Percentiles rank a stretch among this genome's conserved stretches.
phyloP scores from a whole-genome alignment of 306 rosid genomes.

The Glycine latifolia region DNA sequence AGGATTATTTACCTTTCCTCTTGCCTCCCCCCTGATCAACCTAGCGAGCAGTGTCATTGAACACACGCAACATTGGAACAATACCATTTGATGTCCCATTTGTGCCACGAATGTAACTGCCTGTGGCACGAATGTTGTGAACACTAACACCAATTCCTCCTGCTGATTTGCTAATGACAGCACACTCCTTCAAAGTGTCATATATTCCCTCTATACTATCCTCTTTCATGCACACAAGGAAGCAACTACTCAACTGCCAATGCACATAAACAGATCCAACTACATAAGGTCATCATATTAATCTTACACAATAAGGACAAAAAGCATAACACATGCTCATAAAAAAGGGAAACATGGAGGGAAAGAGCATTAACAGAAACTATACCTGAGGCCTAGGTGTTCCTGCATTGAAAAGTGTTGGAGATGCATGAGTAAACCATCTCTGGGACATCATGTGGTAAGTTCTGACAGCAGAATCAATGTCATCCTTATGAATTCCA shows the following conservation, averaged over 20 bases:
- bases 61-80: constrained; percentile 86
- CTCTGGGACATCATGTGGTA: constrained; percentile 95
- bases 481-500: constrained; percentile 91
- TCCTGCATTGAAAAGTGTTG: constrained; percentile 96
- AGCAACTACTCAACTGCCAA: constrained; percentile 97
- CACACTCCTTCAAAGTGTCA: constrained; percentile 94
- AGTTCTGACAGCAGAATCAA: constrained; percentile 84
- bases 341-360: not conserved
- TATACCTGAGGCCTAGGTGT: constrained; percentile 94
- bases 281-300: not conserved
- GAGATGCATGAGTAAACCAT: constrained; percentile 99
- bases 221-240: constrained; percentile 90
- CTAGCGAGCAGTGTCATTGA: constrained; percentile 95
- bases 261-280: constrained; percentile 20
- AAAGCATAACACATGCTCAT: not conserved
- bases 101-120: constrained; percentile 96
- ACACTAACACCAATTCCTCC: constrained; percentile 96
- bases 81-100: constrained; percentile 96
- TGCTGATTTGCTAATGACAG: constrained; percentile 97
- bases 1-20: constrained; percentile 83
- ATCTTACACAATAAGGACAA: not conserved
- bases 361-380: not conserved
- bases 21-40: constrained; percentile 99
- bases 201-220: constrained; percentile 92
- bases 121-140: constrained; percentile 78